These are phyloP conservation scores for Bipolaris cookei DNA, from an alignment of 2,329 filamentous ascomycete genomes.

Conservation along the genomic window DNA sequence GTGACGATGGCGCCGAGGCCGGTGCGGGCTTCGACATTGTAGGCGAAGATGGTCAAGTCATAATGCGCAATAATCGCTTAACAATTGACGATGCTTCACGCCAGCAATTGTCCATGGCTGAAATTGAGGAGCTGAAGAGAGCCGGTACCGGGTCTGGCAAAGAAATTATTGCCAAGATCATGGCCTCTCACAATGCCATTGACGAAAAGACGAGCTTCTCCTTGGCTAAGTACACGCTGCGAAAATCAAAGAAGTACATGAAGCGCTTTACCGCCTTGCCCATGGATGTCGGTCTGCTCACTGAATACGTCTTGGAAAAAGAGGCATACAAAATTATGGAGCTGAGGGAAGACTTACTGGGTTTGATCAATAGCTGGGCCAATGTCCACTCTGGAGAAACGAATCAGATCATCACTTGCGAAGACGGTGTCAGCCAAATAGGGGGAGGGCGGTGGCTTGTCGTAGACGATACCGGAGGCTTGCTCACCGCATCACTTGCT, in stretches of 20 bases:
- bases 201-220: conserved; percentile 96
- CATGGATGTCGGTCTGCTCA: conserved; percentile 77
- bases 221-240: conserved; percentile 91
- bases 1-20: conserved; percentile 43
- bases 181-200: conserved; percentile 85
- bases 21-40: conserved; percentile 54
- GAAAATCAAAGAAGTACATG: conserved; percentile 94
- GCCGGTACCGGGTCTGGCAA: conserved; percentile 79
- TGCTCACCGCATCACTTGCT: conserved; percentile 82
- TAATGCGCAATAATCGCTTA: conserved; percentile 67
- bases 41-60: conserved; percentile 55
- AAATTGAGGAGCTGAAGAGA: conserved; percentile 74
- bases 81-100: conserved; percentile 68
- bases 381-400: conserved; percentile 80
- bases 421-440: conserved; percentile 45
- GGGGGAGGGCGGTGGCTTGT: conserved; percentile 74
- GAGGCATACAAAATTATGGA: conserved; percentile 84
- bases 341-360: conserved; percentile 81
- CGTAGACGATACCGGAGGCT: conserved; percentile 84
- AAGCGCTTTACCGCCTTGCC: conserved; percentile 85
- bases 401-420: conserved; percentile 33
- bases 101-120: conserved; percentile 75
- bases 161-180: conserved; percentile 89
- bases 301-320: conserved; percentile 80
- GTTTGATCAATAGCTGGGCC: conserved; percentile 83